Conservation (phyloP, 169 alveolate genomes). For the Eimeria zaria region DNA sequence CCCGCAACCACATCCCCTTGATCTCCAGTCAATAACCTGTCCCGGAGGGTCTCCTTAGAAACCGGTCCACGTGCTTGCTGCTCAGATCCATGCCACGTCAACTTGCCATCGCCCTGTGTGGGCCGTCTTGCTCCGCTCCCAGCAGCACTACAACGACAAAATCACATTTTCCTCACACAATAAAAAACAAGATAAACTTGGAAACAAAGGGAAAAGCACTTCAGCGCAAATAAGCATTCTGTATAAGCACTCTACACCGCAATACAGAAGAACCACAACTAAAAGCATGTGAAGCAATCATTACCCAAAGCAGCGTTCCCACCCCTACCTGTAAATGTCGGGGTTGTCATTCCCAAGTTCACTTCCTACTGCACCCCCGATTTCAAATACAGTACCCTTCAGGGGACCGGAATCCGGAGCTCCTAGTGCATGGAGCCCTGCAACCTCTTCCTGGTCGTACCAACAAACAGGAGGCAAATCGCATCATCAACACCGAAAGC, state of each 20-base stretch:
- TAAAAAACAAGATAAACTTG: background rate
- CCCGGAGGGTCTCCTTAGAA: background rate
- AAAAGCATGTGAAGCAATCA: background rate
- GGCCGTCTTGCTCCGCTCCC: background rate
- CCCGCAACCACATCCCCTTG: conserved; percentile 2
- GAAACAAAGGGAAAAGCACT: background rate
- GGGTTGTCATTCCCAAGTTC: background rate
- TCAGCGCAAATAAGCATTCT: background rate
- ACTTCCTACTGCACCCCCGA: background rate
- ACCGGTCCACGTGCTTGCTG: background rate
- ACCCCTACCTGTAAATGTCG: background rate
- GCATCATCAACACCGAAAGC: background rate
- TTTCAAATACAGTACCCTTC: background rate
- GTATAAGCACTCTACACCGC: background rate
- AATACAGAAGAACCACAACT: background rate
- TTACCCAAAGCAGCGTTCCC: background rate
- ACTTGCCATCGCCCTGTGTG: background rate
- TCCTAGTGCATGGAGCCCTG: background rate
- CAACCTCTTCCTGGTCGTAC: background rate
- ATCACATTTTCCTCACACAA: background rate
- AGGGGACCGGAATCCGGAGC: background rate
- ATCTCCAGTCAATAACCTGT: background rate
- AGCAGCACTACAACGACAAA: background rate
- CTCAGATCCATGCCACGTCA: background rate
- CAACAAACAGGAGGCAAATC: background rate